phyloP scores from a whole-genome alignment of 805 yeast species.

The Wickerhamiella galacta region DNA sequence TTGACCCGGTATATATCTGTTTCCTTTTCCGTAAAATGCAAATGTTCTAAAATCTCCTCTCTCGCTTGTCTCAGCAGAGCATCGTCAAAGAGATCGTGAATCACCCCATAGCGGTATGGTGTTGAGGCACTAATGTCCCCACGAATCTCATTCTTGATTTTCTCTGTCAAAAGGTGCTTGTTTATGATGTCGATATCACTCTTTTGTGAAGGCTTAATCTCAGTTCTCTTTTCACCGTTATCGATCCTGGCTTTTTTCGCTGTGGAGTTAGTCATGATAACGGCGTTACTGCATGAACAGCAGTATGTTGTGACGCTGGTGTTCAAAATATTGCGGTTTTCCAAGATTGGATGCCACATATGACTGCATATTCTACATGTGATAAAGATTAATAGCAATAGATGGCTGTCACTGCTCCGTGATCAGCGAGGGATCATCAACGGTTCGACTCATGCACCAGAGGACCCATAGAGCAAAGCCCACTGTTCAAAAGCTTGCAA shows the following conservation, averaged over 20 bases:
- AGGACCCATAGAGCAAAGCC: constrained; percentile 75
- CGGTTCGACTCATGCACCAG: constrained; percentile 41
- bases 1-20: constrained; percentile 87
- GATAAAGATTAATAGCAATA: too few species aligned
- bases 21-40: constrained; percentile 87
- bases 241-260: background rate
- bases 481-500: constrained; percentile 68
- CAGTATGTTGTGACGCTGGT: too few species aligned
- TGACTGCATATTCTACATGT: too few species aligned
- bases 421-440: background rate
- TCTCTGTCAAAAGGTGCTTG: background rate
- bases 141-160: background rate
- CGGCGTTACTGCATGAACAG: too few species aligned
- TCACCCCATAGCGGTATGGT: constrained; percentile 87
- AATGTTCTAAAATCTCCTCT: constrained; percentile 62
- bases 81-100: constrained; percentile 57
- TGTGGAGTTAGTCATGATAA: too few species aligned
- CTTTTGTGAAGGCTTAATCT: background rate
- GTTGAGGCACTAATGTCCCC: constrained; percentile 33
- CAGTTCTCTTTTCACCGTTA: background rate
- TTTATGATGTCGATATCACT: too few species aligned
- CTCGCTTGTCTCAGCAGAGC: constrained; percentile 63
- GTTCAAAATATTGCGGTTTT: too few species aligned
- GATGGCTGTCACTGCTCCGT: too few species aligned
- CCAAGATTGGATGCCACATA: too few species aligned